Conservation (phyloP, 176 grass and related monocot species). For the Alopecurus myosuroides region DNA sequence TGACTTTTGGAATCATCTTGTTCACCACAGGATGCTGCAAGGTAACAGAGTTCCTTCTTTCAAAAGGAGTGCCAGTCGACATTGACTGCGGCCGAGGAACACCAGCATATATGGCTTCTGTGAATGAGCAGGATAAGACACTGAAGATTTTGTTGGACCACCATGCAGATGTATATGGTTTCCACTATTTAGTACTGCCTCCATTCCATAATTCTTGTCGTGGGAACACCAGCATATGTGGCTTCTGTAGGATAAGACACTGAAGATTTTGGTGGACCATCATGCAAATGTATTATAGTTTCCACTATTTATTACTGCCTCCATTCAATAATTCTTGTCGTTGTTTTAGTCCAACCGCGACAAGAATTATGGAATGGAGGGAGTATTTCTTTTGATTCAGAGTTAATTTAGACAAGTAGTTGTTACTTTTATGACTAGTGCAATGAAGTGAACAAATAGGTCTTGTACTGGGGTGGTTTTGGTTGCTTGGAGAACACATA, state of each 20-base stretch:
- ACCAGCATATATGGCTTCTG: background rate
- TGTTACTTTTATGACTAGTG: background rate
- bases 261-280: constrained; percentile 38
- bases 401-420: background rate
- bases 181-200: background rate
- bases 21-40: constrained; percentile 7
- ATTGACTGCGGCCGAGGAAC: constrained; percentile 22
- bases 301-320: background rate
- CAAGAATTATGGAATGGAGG: no score
- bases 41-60: constrained; percentile 18
- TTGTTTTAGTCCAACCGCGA: no score
- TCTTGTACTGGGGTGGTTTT: background rate
- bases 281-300: constrained; percentile 27
- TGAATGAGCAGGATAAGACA: constrained; percentile 16
- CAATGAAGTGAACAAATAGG: background rate
- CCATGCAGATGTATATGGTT: constrained; percentile 23
- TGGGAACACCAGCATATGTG: no score
- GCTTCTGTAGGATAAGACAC: constrained; percentile 13
- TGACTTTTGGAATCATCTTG: background rate
- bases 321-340: no score
- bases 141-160: constrained; percentile 36
- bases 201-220: no score
- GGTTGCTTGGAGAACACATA: background rate
- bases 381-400: background rate
- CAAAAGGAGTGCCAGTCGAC: constrained; percentile 24